Base-by-base conservation (phyloP, 208 protist genomes). In the Herpetomonas muscarum region DNA sequence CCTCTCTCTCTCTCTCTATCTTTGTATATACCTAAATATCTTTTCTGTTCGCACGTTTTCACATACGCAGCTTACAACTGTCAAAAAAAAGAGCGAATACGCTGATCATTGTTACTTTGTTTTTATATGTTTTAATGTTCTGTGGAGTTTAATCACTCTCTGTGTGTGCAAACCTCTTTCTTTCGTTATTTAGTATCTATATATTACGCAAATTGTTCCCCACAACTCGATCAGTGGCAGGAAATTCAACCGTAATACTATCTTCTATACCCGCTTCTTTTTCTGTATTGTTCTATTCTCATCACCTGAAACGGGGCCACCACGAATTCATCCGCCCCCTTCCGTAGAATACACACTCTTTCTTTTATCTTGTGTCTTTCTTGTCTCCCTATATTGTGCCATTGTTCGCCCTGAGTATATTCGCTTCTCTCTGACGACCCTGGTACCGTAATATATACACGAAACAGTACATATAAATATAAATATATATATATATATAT, bases 101-200 rank as follows among this genome's bases (percentile, higher is more conserved):
- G 9, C 12, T 49, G 9, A 24, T 26, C 9, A 17, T 29, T 10
- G 17, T 49, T 49, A 10, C 24, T 44, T 15, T 41, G 9, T 31
- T 56, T 45, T 56, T 56, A 4, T 21, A 12, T 45, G 6, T 30
- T 19, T 56, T 56, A 41, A 26, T 56, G 17, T 31, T 42, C 24
- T 56, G 15, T 24, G 7, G 19, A 36, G 30, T 15, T 25, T 42
- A 26, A 36, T 47, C 24, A n/a, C 42, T 57, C 21, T 42, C 32
- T 30, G 36, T 57, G 12, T 57, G 21, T 34, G 24, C 5, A 53
- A 7, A 10, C 31, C 22, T 53, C 21, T 31, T 28, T 31, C 9
- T 15, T n/a, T 48, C 5, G 7, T 25, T 26, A 12, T 29, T 53
- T 53, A 31, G 19, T 48, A 32, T 59, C 6, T 47, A 26, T n/a